Evolutionary conservation across 106 monocot genomes (phyloP), one percentile per base, ranked within the genome.

Genomic region (Vanilla planifolia): DNA sequence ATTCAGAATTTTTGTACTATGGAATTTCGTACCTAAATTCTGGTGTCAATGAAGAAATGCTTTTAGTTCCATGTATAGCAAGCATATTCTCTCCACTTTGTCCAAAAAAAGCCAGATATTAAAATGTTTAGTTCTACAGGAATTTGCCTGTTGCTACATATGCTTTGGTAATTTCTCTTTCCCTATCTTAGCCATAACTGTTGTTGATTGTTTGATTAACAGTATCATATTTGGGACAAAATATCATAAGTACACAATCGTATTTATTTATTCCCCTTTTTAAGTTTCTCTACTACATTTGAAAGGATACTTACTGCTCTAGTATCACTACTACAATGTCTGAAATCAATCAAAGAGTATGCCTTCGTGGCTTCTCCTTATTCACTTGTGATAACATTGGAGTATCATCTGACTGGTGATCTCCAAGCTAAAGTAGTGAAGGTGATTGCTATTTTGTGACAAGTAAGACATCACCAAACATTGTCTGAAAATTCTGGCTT

Each of bases 261-360:
- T 50, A 50, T 48, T 23, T 2, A 0, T 24, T 21, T 35, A n/a
- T n/a, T 40, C 19, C 15, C 30, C 20, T 1, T 10, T 59, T 22
- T 11, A 19, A 26, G 8, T 19, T 8, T 8, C 46, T n/a, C n/a
- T 39, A 32, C 30, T 43, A 7, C 28, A 47, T 29, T 59, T 65
- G 60, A 65, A n/a, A 73, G 73, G 73, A 73, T 65, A 59, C 17
- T 73, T 37, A 73, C 73, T 51, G 6, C 65, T 58, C 73, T 65
- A 2, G 73, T 73, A 30, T 55, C 65, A 30, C 65, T 73, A n/a
- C 37, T 73, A 20, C 65, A 59, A 57, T 73, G 73, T 65, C 33
- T 73, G 23, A 58, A 8, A 26, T 73, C 73, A n/a, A 73, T 73
- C 36, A 73, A 65, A 73, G 73, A 73, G 44, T 17, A 58, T 67